phyloP scores from a whole-genome alignment of 2,329 filamentous ascomycete species.

The Thelonectria olida region DNA sequence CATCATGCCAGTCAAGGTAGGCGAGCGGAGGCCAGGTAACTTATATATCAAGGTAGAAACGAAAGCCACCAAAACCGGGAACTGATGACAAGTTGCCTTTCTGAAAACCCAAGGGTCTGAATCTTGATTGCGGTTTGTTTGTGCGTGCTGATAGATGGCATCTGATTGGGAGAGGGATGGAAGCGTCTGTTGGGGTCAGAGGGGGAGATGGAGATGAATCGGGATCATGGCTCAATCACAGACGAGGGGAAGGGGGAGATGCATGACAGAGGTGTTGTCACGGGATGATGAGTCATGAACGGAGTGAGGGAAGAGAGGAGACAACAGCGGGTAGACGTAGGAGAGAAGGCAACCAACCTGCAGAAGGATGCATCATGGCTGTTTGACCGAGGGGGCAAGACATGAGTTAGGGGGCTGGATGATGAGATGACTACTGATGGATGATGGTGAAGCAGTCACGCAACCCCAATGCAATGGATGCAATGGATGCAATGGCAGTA shows the following conservation, averaged over 20 bases:
- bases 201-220: neutral
- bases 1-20: constrained; percentile 23
- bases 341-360: constrained; percentile 1
- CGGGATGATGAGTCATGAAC: neutral
- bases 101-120: constrained; percentile 1
- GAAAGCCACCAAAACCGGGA: constrained; percentile 33
- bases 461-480: constrained; percentile 3
- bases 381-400: neutral
- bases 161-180: neutral
- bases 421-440: too few relatives aligned
- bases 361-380: constrained; percentile 1
- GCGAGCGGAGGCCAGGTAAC: constrained; percentile 31
- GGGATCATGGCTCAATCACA: neutral
- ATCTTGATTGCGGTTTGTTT: neutral
- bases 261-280: neutral
- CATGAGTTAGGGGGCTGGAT: neutral
- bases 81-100: constrained; percentile 35
- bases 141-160: neutral
- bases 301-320: neutral
- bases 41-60: constrained; percentile 24
- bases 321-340: neutral
- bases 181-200: neutral
- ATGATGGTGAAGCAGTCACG: neutral
- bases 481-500: too few relatives aligned
- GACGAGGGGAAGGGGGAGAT: neutral